These are phyloP conservation scores for Brassica juncea DNA, from an alignment of 345 rosid species.

Conservation along the genomic window DNA sequence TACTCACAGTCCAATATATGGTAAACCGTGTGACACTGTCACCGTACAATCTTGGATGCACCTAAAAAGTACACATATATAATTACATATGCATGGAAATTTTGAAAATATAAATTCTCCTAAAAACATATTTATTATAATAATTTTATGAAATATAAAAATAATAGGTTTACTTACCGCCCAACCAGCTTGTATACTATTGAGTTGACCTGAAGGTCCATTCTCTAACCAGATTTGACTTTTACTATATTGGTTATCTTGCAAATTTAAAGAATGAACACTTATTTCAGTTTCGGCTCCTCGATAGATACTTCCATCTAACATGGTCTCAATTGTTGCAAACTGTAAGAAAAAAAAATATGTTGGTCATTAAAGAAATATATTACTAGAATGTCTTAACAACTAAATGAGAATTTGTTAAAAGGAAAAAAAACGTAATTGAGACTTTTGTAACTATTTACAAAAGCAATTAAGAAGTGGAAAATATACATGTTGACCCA, in stretches of 20 bases:
- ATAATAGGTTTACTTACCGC: constrained; percentile 6
- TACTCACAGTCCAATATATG: constrained; percentile 31
- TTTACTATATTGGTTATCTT: constrained; percentile 19
- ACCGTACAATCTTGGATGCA: constrained; percentile 31
- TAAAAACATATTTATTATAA: not conserved
- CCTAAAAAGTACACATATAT: not conserved
- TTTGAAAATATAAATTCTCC: not conserved
- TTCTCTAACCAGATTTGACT: constrained; percentile 35
- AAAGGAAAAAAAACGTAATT: not conserved
- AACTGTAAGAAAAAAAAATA: not conserved
- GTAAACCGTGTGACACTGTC: constrained; percentile 30
- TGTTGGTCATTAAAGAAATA: not conserved
- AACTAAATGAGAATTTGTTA: not conserved
- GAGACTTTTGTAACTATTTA: not conserved
- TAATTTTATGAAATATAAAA: not conserved
- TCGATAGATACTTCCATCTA: constrained; percentile 25
- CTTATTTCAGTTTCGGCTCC: constrained; percentile 26
- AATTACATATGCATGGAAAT: not conserved
- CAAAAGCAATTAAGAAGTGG: not conserved
- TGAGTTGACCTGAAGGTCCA: constrained; percentile 23
- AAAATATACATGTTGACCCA: constrained; percentile 23
- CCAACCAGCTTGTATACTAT: constrained; percentile 39
- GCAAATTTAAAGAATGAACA: constrained; percentile 7
- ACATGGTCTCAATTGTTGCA: constrained; percentile 26
- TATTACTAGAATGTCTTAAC: not conserved